Evolutionary conservation across 352 stramenopile species (phyloP), one percentile per base, ranked within the genome.

Genomic region (Blastocystis sp.): DNA sequence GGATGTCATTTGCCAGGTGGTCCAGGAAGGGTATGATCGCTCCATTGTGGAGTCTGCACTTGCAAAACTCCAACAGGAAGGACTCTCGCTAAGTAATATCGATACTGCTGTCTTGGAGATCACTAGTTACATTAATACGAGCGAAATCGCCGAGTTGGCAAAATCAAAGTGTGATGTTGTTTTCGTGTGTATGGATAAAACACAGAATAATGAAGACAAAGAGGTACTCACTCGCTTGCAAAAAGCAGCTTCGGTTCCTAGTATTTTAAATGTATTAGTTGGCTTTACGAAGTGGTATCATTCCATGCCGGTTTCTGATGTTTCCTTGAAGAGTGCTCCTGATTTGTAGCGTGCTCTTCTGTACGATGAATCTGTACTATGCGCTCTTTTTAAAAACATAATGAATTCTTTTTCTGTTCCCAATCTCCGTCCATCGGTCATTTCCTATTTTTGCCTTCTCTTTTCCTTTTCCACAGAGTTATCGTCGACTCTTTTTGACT

Each of bases 201-300:
- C 20, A n/a, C 3, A 59, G 50, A n/a, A n/a, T 3, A 59, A 59
- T n/a, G 50, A n/a, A 59, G 50, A 59, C 11, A 59, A 59, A 13
- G 50, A 59, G 20, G 50, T 84, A 1, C 18, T 84, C 0, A 18
- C 18, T 11, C 73, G 73, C 41, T 53, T 84, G 4, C n/a, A 68
- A 29, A 41, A 23, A 5, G 54, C 55, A 0, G 73, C 55, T 29
- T 50, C 56, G 29, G 62, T 84, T 68, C 73, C 73, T 3, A 84
- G 73, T 26, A 54, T 68, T 7, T 9, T 68, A 11, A 53, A 68
- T 69, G 73, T 84, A 15, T 68, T 56, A 37, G 68, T 54, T 45
- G 73, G 73, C 47, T 43, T 84, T 26, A 23, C 43, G 3, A 29
- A 66, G 47, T 84, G 73, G 73, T 84, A 69, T 43, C 26, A 63